Conservation (phyloP, 495 filamentous ascomycete species). For the Xylaria venustula region DNA sequence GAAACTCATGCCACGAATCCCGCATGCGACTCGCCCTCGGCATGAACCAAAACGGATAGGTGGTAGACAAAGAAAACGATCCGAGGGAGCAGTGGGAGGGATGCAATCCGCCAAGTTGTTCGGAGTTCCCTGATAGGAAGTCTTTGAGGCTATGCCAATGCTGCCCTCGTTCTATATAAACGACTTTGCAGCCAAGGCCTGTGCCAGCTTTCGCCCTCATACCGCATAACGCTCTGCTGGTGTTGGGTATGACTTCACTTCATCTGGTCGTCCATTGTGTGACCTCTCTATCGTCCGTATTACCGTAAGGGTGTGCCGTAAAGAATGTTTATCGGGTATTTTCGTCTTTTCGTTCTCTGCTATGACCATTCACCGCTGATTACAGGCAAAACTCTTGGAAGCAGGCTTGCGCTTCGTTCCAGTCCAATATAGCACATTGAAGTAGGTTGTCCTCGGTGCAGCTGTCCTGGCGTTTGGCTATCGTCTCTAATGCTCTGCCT, state of each 20-base stretch:
- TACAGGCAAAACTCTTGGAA: slow-evolving; percentile 8
- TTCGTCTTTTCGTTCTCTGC: background rate
- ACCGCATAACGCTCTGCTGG: background rate
- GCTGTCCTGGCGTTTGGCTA: background rate
- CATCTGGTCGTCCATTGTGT: background rate
- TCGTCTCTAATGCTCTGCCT: background rate
- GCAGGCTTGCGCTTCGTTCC: slow-evolving; percentile 12
- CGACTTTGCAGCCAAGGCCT: background rate
- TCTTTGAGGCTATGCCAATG: background rate
- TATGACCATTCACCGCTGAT: background rate
- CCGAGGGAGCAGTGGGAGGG: background rate
- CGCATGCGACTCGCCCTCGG: background rate
- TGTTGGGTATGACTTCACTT: background rate
- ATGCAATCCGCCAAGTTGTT: background rate
- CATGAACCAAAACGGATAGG: background rate
- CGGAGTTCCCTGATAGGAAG: background rate
- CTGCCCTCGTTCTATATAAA: background rate
- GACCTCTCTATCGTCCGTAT: too few species aligned
- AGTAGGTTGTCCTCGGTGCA: slow-evolving; percentile 11
- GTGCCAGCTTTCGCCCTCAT: background rate
- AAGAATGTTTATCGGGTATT: too few species aligned
- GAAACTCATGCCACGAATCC: background rate
- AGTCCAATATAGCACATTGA: slow-evolving; percentile 11
- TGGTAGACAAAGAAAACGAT: background rate
- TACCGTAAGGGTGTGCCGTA: background rate